phyloP scores from a whole-genome alignment of 139 green algal species.

The Monoraphidium neglectum region DNA sequence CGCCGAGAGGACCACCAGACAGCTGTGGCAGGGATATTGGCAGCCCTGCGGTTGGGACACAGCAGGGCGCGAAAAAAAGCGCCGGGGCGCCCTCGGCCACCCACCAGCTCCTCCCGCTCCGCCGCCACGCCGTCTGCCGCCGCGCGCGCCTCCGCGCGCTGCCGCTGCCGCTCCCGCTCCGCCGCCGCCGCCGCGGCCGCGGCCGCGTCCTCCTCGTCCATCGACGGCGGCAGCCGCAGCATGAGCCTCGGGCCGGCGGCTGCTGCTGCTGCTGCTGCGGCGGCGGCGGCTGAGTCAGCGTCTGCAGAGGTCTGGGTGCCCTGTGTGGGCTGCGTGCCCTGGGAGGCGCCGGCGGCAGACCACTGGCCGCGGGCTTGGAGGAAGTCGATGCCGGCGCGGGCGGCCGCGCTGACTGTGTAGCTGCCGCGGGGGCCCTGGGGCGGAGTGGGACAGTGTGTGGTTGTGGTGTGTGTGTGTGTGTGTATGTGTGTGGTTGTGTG shows the following conservation, averaged over 20 bases:
- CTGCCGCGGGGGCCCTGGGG: no score
- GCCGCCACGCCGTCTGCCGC: conserved; percentile 11
- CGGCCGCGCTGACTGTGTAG: conserved; percentile 2
- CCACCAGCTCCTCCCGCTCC: conserved; percentile 36
- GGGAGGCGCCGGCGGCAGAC: no score
- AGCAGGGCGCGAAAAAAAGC: no score
- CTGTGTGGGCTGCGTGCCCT: no score
- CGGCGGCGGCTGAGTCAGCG: conserved; percentile 8
- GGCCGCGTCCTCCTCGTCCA: conserved; percentile 7
- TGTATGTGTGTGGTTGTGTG: no score
- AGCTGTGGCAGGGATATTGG: no score
- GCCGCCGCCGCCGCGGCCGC: not conserved
- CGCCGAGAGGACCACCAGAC: no score
- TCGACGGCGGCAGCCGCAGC: not conserved
- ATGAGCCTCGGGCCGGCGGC: not conserved
- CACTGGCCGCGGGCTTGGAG: not conserved
- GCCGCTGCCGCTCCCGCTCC: not conserved
- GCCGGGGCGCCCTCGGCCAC: no score
- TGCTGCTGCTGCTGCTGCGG: not conserved
- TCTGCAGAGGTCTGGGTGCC: not conserved
- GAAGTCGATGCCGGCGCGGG: conserved; percentile 1
- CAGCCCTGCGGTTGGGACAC: no score
- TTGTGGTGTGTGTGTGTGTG: no score
- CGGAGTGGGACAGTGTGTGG: no score
- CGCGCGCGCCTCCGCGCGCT: not conserved